Conservation (phyloP, 768 basidiomycete species). For the Boletus pseudopeckii region DNA sequence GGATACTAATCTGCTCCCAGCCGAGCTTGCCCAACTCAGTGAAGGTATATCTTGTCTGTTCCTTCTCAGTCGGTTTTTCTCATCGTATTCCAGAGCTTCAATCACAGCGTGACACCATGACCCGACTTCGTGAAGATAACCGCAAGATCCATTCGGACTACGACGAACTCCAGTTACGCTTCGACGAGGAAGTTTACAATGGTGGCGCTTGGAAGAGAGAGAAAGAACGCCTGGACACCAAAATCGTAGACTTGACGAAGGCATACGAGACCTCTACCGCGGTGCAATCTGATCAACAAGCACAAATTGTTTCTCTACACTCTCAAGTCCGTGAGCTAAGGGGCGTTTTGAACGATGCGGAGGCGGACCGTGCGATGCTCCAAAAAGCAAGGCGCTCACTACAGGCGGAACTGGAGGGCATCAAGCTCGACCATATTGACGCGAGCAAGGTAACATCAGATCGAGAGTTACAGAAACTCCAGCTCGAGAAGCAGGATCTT, state of each 20-base stretch:
- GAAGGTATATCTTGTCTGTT: conserved; percentile 49
- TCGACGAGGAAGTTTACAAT: conserved; percentile 75
- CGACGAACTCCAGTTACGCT: conserved; percentile 69
- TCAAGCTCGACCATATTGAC: conserved; percentile 73
- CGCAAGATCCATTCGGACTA: conserved; percentile 73
- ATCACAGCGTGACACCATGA: conserved; percentile 72
- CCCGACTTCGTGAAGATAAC: conserved; percentile 74
- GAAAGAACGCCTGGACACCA: conserved; percentile 81
- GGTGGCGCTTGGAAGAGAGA: conserved; percentile 84
- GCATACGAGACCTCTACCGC: conserved; percentile 71
- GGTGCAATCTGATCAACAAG: conserved; percentile 76
- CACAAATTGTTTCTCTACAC: conserved; percentile 79
- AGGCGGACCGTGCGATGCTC: conserved; percentile 72
- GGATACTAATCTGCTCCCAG: conserved; percentile 34
- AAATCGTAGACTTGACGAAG: conserved; percentile 70
- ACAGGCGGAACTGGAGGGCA: conserved; percentile 76
- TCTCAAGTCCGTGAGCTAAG: conserved; percentile 85
- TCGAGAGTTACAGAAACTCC: conserved; percentile 68
- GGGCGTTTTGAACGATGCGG: conserved; percentile 78
- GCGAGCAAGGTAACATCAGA: conserved; percentile 67
- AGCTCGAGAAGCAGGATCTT: conserved; percentile 79
- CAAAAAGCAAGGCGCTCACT: conserved; percentile 80
- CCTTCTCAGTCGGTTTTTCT: conserved; percentile 1
- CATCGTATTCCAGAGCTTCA: conserved; percentile 54
- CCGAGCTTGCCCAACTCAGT: conserved; percentile 73